These are phyloP conservation scores for Lactarius pseudohatsudake DNA, from an alignment of 768 basidiomycete genomes.

Conservation along the genomic window DNA sequence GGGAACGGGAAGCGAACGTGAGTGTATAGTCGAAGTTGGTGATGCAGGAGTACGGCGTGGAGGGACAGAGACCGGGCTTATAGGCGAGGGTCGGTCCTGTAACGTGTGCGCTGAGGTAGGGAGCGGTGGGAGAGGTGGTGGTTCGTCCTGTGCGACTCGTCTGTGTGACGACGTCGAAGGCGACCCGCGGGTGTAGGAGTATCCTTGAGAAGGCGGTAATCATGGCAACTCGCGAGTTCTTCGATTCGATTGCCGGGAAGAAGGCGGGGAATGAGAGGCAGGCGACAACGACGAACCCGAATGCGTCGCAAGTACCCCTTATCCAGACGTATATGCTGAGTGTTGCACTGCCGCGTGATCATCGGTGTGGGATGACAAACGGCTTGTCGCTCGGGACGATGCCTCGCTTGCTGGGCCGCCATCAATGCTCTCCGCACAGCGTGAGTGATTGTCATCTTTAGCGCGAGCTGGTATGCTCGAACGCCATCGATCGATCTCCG, in stretches of 20 bases:
- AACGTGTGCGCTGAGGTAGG: neutral
- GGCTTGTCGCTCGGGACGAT: slow-evolving; percentile 17
- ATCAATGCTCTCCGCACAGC: slow-evolving; percentile 7
- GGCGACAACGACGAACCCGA: slow-evolving; percentile 19
- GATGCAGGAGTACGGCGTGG: slow-evolving; percentile 3
- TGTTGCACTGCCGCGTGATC: slow-evolving; percentile 2
- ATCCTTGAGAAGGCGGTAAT: neutral
- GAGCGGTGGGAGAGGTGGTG: slow-evolving; percentile 9
- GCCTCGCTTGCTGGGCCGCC: neutral
- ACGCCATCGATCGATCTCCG: slow-evolving; percentile 23
- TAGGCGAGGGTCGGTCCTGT: neutral
- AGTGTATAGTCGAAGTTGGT: slow-evolving; percentile 11
- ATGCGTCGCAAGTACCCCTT: neutral
- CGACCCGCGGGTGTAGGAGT: neutral
- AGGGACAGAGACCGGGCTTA: slow-evolving; percentile 1
- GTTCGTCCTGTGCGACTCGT: slow-evolving; percentile 1
- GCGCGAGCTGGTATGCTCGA: neutral
- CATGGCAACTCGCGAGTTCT: slow-evolving; percentile 15
- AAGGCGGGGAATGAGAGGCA: neutral
- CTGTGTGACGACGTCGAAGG: neutral
- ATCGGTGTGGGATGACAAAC: slow-evolving; percentile 15
- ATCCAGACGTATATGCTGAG: too few relatives aligned
- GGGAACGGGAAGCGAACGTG: slow-evolving; percentile 18
- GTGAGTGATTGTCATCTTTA: slow-evolving; percentile 1
- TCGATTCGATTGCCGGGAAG: neutral